Base-by-base conservation (phyloP, 768 basidiomycete genomes). In the Pisolithus tinctorius region DNA sequence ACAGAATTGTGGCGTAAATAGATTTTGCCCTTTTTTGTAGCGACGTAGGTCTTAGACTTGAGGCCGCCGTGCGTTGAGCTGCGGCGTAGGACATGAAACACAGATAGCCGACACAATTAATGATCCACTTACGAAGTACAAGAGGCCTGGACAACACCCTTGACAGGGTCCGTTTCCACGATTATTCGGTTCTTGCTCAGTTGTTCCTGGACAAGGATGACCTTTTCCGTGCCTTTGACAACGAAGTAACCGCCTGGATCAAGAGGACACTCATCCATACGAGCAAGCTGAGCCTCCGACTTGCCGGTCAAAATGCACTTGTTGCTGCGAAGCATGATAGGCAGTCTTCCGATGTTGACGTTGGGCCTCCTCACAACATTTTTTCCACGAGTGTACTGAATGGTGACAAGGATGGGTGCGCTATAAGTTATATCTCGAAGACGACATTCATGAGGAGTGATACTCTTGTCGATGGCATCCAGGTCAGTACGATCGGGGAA, bases 221-320 rank as follows among this genome's bases (percentile, higher is more conserved):
- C 96, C 71, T 98, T 99, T 71, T 99, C 95, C 40, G 95, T 99
- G 36, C 95, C 95, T 70, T 94, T 97, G 47, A 99, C 96, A 52
- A 99, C 87, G 68, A 99, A 99, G 66, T 98, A 98, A 4, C 96
- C 96, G n/a, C 96, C 96, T 10, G 96, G 95, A 71, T 99, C 96
- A 52, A 98, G 76, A 3, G 96, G 96, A 67, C 96, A 99, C 69
- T 99, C 96, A 10, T 80, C 83, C 92, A 97, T 94, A 37, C 82
- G 76, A n/a, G 96, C 96, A 23, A 98, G 76, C 58, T 94, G 83
- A 13, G 80, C 78, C 49, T 91, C 87, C 25, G 71, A 81, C 59
- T 81, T 80, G 4, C 84, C 86, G 16, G 86, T 86, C 58, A 99
- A 71, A 39, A 92, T 84, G 68, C 96, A 99, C 68, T 96, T 92